These are phyloP conservation scores for Aureobasidium sp. DNA, from an alignment of 2,329 filamentous ascomycete species.

Conservation along the genomic window DNA sequence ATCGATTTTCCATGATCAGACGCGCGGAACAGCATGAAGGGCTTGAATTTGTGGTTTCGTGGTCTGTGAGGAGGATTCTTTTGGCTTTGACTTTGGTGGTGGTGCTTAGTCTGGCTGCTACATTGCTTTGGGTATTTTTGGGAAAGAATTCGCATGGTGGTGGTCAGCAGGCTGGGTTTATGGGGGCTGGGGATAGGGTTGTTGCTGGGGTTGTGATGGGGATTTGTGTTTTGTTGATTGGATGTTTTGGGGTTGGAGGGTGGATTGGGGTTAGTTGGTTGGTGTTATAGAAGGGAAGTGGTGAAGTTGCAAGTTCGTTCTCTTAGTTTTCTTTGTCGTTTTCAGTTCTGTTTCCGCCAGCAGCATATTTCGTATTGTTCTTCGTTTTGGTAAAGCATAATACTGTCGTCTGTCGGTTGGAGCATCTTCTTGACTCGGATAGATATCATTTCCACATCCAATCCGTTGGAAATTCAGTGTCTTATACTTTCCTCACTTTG, in stretches of 20 bases:
- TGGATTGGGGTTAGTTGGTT: conserved; percentile 32
- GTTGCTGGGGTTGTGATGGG: conserved; percentile 26
- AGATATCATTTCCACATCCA: too few relatives aligned
- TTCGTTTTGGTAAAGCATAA: neutral
- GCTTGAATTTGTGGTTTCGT: conserved; percentile 29
- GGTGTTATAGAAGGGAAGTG: conserved; percentile 20
- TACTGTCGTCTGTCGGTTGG: neutral
- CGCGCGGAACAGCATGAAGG: conserved; percentile 23
- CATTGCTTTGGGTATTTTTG: conserved; percentile 29
- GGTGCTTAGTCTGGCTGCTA: conserved; percentile 21
- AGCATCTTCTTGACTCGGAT: too few relatives aligned
- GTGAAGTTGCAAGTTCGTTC: rapidly evolving
- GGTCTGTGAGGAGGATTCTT: conserved; percentile 25
- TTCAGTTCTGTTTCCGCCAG: too few relatives aligned
- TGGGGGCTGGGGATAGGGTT: conserved; percentile 27
- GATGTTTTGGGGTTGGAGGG: conserved; percentile 24
- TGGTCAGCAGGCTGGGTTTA: conserved; percentile 18
- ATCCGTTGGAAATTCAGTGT: too few relatives aligned
- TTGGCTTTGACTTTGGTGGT: conserved; percentile 21
- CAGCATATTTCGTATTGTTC: neutral
- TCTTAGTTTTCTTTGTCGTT: too few relatives aligned
- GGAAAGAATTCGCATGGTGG: conserved; percentile 19
- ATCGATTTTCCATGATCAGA: conserved; percentile 7
- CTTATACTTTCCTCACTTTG: too few relatives aligned
- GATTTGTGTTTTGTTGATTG: conserved; percentile 27